Base-by-base conservation (phyloP, 345 rosid genomes). In the Nephelium lappaceum region DNA sequence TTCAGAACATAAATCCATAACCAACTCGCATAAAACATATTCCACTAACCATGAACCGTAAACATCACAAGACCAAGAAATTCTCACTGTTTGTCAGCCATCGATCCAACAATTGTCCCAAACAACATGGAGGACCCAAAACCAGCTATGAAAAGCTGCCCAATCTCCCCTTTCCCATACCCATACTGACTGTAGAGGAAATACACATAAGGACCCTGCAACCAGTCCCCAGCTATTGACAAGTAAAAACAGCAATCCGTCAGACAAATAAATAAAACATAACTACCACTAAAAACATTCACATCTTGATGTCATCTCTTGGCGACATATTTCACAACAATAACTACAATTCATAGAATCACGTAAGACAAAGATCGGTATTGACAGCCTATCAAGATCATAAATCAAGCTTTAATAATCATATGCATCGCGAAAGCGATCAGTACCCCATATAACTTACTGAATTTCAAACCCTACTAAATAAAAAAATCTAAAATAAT, bases 121-220 rank as follows among this genome's bases (percentile, higher is more conserved):
- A 95, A 95, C 81, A 95, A 82, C 98, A 95, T 92, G 10, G 99
- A 95, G n/a, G 99, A 95, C 67, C 98, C 98, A 83, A 95, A 95
- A 73, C 98, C 98, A 84, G 98, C 98, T 73, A 95, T 95, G 83
- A 95, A 95, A 63, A 95, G 95, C 86, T 91, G 98, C 2, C 98
- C 98, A 12, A 93, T 95, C 63, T 95, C 98, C 66, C 95, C 92
- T 85, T 92, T 93, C 43, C 94, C 92, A 74, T 80, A 95, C 36
- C 98, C 98, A 80, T 95, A 95, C 18, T 84, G 84, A 74, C 91
- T 88, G 87, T 93, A 95, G 24, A 95, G 92, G 87, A 84, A 95
- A 85, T 95, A 95, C 14, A 95, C 98, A 84, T 95, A 95, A 67
- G 98, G 98, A 79, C 98, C 98, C 84, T 95, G 98, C 87, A 92